Percentiles rank a stretch among this genome's conserved stretches.
Evolutionary conservation across 1,139 yeast genomes (phyloP).

Genomic region (Magnusiomyces ingens): DNA sequence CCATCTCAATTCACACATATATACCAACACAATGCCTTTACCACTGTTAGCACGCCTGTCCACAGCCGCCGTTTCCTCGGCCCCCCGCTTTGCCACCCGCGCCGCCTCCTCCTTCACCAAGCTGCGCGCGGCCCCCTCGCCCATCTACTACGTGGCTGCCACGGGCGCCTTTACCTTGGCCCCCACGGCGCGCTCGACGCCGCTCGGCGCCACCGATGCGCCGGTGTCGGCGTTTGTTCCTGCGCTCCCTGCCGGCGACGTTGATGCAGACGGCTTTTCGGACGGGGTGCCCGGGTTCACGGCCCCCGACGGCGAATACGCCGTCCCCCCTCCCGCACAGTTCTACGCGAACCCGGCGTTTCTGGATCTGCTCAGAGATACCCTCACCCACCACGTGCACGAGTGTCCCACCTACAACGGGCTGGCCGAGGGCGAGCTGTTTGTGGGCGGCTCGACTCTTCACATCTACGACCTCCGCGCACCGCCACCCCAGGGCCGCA

Average conservation of each 20-base stretch:
- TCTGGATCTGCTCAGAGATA: slow-evolving; percentile 30
- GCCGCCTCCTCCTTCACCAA: too few relatives aligned
- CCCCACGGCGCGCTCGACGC: not conserved
- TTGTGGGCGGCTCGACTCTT: slow-evolving; percentile 14
- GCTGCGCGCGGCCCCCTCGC: too few relatives aligned
- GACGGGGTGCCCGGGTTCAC: slow-evolving; percentile 1
- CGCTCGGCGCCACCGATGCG: slow-evolving; percentile 7
- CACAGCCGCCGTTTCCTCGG: too few relatives aligned
- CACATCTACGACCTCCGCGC: slow-evolving; percentile 57
- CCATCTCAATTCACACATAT: too few relatives aligned
- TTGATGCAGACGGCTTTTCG: slow-evolving; percentile 23
- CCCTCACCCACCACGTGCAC: slow-evolving; percentile 30
- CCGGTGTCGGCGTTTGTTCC: slow-evolving; percentile 6
- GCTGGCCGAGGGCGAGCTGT: slow-evolving; percentile 55
- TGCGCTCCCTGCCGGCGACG: slow-evolving; percentile 17
- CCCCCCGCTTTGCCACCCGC: too few relatives aligned
- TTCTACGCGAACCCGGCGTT: slow-evolving; percentile 18
- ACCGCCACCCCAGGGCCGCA: slow-evolving; percentile 60
- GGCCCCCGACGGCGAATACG: not conserved
- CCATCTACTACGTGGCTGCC: too few relatives aligned
- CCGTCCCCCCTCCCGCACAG: slow-evolving; percentile 12
- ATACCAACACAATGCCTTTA: too few relatives aligned
- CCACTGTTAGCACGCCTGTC: too few relatives aligned
- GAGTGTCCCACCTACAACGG: slow-evolving; percentile 53
- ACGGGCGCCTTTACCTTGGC: too few relatives aligned